A percentile compares a stretch with the other conserved stretches of the same genome.
Conservation (phyloP, 306 rosid genomes). For the Begonia masoniana region DNA sequence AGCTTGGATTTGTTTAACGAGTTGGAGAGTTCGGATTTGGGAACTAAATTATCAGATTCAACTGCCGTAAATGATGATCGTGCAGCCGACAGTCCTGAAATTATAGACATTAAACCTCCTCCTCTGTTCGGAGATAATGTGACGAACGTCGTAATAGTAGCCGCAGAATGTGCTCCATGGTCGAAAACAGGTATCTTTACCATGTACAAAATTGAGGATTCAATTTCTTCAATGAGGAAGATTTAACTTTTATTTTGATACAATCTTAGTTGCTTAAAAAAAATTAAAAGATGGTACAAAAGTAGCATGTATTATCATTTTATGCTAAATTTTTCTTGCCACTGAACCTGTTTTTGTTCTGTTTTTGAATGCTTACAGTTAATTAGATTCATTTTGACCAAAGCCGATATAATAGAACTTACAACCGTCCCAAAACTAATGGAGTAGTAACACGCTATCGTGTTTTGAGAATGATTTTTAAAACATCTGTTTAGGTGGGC, state of each 20-base stretch:
- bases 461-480: constrained; percentile 15
- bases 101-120: constrained; percentile 30
- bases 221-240: too few species aligned
- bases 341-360: too few species aligned
- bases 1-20: background rate
- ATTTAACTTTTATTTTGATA: too few species aligned
- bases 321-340: background rate
- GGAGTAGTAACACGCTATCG: too few species aligned
- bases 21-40: background rate
- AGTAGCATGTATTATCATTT: background rate
- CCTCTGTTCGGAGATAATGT: constrained; percentile 85
- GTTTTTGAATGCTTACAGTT: too few species aligned
- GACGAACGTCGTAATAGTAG: constrained; percentile 73
- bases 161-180: constrained; percentile 95
- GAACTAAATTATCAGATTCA: background rate
- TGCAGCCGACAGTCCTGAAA: constrained; percentile 14
- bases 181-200: constrained; percentile 62
- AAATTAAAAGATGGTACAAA: too few species aligned
- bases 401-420: too few species aligned
- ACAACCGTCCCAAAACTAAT: too few species aligned
- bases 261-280: too few species aligned
- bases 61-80: constrained; percentile 8
- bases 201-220: background rate
- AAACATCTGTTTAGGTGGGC: constrained; percentile 64
- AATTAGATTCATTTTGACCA: too few species aligned